phyloP scores from a whole-genome alignment of 2,329 filamentous ascomycete genomes.

The Ophiognomonia clavigignenti-juglandacearum region DNA sequence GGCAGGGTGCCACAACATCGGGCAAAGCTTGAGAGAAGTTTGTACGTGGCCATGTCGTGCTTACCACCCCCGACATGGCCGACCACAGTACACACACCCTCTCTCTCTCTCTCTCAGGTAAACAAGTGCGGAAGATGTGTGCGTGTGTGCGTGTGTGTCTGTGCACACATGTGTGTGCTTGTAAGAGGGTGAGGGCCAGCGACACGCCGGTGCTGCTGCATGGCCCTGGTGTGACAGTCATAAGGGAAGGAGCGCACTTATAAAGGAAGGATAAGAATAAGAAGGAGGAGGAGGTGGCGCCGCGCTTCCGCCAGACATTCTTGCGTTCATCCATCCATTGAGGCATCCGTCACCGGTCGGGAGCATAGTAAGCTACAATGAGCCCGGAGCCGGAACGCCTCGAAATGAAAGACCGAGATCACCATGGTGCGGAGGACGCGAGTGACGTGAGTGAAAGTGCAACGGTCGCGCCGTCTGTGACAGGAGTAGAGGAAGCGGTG shows the following conservation, averaged over 20 bases:
- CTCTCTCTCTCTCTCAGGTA: neutral
- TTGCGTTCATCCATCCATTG: too few species aligned
- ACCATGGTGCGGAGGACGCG: neutral
- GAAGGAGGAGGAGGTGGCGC: too few species aligned
- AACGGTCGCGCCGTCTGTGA: neutral
- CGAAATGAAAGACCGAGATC: neutral
- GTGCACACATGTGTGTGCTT: too few species aligned
- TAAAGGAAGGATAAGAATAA: too few species aligned
- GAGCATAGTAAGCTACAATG: too few species aligned
- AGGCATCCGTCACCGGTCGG: too few species aligned
- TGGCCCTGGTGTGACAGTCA: too few species aligned
- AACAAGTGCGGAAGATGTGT: neutral
- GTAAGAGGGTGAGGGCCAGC: too few species aligned
- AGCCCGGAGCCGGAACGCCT: neutral
- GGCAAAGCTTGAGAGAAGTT: neutral
- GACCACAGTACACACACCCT: too few species aligned
- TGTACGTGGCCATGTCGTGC: neutral
- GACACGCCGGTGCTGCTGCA: too few species aligned
- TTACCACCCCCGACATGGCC: too few species aligned
- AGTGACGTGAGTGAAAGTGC: neutral
- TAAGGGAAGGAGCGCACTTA: neutral
- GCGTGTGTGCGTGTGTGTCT: neutral
- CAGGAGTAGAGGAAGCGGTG: neutral
- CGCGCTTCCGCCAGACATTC: too few species aligned
- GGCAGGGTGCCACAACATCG: neutral